Base-by-base conservation (phyloP, 495 filamentous ascomycete species). In the Neurospora sp. region DNA sequence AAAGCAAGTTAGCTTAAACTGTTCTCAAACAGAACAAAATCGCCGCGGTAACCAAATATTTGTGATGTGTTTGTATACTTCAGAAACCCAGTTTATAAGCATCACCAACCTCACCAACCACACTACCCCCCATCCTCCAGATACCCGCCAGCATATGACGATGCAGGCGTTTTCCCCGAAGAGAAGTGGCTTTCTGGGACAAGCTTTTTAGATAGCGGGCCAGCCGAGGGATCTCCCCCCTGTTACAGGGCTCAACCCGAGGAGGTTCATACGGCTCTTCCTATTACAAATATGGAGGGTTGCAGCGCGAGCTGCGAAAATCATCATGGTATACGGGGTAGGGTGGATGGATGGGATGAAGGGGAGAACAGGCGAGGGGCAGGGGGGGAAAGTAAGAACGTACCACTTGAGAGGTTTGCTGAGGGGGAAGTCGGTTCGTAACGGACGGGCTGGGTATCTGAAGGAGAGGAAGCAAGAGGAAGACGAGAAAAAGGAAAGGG, bases 191-290 rank as follows among this genome's bases (percentile, higher is more conserved):
- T 62, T 62, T 62, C 54, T 62, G 54, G 72, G 62, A 6, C 37
- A 40, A 42, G 54, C 54, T 62, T 62, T 62, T 54, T 46, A 62
- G 66, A 76, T 71, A 62, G 66, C 44, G 23, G 73, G 70, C 23
- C 70, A 60, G 74, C 73, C 72, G 40, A 75, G 76, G 69, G 66
- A 16, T 38, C 69, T 11, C 46, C 20, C 9, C 44, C 44, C 44
- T 9, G 44, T 20, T 46, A 70, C 7, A 40, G 40, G 37, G 23
- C 20, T 40, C 20, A 70, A 74, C 69, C 60, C 74, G 75, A 73
- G 78, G 75, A 60, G 83, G 83, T 83, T 86, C 82, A 86, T 80
- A 85, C 84, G 84, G 84, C 84, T 86, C 84, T 86, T 86, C 84
- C 84, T 86, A 85, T 81, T 79, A 75, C 23, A 74, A 41, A 70